Evolutionary conservation across 2,329 filamentous ascomycete genomes (phyloP), one percentile per base, ranked within the genome.

Genomic region (Epichloe coenophiala): DNA sequence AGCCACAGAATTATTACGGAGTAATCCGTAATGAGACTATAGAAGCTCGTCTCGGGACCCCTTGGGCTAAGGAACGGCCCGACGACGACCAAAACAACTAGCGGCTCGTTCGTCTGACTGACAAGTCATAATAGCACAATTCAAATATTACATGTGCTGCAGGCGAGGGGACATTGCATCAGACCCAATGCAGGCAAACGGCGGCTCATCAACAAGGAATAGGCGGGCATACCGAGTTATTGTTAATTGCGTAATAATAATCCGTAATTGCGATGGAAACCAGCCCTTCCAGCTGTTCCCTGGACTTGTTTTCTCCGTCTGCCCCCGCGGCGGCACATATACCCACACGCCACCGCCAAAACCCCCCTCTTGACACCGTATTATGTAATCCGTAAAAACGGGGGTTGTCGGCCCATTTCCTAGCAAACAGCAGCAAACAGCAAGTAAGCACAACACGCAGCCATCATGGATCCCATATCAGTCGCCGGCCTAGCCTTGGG

Each of bases 381-480:
- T 19, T 19, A n/a, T n/a, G n/a, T 19, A 19, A 19, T 19, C 19
- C 19, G 19, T 19, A 19, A 2, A 19, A 2, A 19, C 27, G 17
- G 17, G 27, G 27, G 27, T 27, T 8, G 27, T 27, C 27, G 1
- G 27, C 27, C 1, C 3, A 31, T 31, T 31, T 31, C 3, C 27
- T n/a, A 17, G 36, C 36, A 38, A 5, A 38, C 36, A 38, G 36
- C 36, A 38, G 36, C 36, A 38, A 1, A 38, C 36, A 38, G 36
- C 36, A 38, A 13, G 15, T 13, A 17, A 38, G 27, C 27, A 31
- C 27, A 31, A 31, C 8, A 31, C 27, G 15, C 37, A 33, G 4
- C 33, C 37, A 15, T 43, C 48, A 72, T 71, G 69, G 69, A 72
- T 53, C 70, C 70, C n/a, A 59, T 72, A 47, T 69, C 69, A 13